Base-by-base conservation (phyloP, 2,329 filamentous ascomycete genomes). In the Hansfordia pulvinata region DNA sequence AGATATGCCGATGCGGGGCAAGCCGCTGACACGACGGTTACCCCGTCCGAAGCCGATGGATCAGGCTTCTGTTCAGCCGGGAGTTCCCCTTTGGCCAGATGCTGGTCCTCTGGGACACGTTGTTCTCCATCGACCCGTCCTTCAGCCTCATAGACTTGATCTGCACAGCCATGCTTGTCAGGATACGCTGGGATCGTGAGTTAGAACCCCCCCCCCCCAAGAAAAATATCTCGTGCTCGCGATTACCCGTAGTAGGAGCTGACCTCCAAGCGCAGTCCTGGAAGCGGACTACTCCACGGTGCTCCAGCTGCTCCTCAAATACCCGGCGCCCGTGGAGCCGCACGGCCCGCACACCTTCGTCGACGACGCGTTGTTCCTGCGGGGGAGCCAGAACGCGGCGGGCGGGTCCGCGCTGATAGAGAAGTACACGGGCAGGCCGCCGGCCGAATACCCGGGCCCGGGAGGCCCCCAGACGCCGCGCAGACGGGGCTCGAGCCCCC, bases 161-260 rank as follows among this genome's bases (percentile, higher is more conserved):
- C n/a, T 94, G 86, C 39, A 74, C 94, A 27, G 77, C 85, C 5
- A 96, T 98, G 86, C 60, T 98, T 14, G 60, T 98, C 23, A 72
- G 90, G 26, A 84, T 96, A 39, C 73, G 88, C 30, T 94, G 86
- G 86, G 72, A 86, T 39, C 58, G 82, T 90, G 56, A 60, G 77
- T 53, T 17, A 10, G 23, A 13, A n/a, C 15, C 9, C 4, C 4
- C 11, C 18, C 10, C 14, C 16, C 6, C 10, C 8, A 6, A 23
- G 10, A 6, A 7, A 23, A 11, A 17, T 10, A 23, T 17, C 8
- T 24, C 14, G 12, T 16, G 11, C 28, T 26, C 15, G 30, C 10
- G 12, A 26, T 33, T 17, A n/a, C n/a, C n/a, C n/a, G n/a, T n/a
- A n/a, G n/a, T n/a, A n/a, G 10, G 15, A 24, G 10, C n/a, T 44